A percentile compares a stretch with the other conserved stretches of the same genome.
phyloP scores from a whole-genome alignment of 2,329 filamentous ascomycete species.

The Fusarium bactridioides region DNA sequence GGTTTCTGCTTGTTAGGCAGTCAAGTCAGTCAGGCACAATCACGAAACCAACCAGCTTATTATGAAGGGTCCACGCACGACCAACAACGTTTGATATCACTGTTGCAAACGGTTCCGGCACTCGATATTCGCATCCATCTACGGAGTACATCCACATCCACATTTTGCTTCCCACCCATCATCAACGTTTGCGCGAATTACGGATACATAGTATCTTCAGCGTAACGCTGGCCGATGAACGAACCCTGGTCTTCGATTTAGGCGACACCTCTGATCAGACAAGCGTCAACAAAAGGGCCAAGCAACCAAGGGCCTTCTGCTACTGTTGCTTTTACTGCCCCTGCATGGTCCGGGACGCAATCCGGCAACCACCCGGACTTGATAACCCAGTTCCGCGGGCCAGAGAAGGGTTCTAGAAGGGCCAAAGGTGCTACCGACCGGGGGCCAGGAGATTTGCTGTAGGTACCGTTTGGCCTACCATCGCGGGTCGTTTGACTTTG shows the following conservation, averaged over 20 bases:
- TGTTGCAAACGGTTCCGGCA: background rate
- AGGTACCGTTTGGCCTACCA: constrained; percentile 3
- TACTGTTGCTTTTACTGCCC: constrained; percentile 15
- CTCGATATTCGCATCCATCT: background rate
- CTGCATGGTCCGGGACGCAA: constrained; percentile 35
- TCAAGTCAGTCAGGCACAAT: background rate
- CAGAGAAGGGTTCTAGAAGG: constrained; percentile 45
- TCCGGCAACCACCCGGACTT: constrained; percentile 32
- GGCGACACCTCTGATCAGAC: constrained; percentile 8
- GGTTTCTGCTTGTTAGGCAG: background rate
- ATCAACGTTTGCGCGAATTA: constrained; percentile 17
- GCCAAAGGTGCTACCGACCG: constrained; percentile 26
- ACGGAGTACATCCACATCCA: background rate
- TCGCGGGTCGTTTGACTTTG: background rate
- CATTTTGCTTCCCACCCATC: background rate
- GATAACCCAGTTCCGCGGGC: constrained; percentile 41
- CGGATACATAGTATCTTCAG: constrained; percentile 4
- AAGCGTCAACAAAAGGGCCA: constrained; percentile 20
- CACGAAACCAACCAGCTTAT: background rate
- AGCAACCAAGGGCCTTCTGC: constrained; percentile 2
- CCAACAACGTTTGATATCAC: background rate
- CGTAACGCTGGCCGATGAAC: background rate
- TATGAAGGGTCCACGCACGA: background rate
- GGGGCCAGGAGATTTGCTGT: constrained; percentile 21
- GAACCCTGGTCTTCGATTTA: constrained; percentile 14